Conservation (phyloP, 1,284 basidiomycete species). For the Puccinia novopanici region DNA sequence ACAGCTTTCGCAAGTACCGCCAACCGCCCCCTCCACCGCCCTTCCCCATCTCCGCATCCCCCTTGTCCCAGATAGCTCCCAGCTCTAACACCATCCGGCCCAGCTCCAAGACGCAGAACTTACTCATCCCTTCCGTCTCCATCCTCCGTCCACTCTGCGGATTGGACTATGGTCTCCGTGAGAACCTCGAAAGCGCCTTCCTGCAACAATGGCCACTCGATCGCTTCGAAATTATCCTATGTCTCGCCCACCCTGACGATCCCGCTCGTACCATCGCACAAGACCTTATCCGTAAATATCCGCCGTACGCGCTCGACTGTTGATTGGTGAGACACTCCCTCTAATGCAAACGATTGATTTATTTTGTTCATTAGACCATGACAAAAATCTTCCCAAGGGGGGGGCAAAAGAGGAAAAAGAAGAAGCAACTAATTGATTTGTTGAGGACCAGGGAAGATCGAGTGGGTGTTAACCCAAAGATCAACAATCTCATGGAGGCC, state of each 20-base stretch:
- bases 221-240: constrained; percentile 78
- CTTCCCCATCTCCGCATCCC: constrained; percentile 18
- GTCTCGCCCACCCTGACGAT: constrained; percentile 77
- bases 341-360: too few species aligned
- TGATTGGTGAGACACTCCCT: constrained; percentile 73
- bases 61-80: constrained; percentile 2
- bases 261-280: constrained; percentile 77
- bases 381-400: too few species aligned
- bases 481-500: constrained; percentile 89
- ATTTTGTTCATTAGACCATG: too few species aligned
- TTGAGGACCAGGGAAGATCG: constrained; percentile 59
- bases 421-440: constrained; percentile 65
- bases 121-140: constrained; percentile 73
- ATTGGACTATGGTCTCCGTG: constrained; percentile 85
- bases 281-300: constrained; percentile 74
- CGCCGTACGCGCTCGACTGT: constrained; percentile 68
- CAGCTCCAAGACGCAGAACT: constrained; percentile 8
- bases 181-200: constrained; percentile 88
- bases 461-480: constrained; percentile 92
- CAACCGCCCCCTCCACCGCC: constrained; percentile 35
- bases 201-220: constrained; percentile 77
- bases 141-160: constrained; percentile 89
- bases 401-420: constrained; percentile 18
- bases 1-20: constrained; percentile 37
- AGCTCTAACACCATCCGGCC: constrained; percentile 5